These are phyloP conservation scores for Alternaria sp. DNA, from an alignment of 2,329 filamentous ascomycete species.

Conservation along the genomic window DNA sequence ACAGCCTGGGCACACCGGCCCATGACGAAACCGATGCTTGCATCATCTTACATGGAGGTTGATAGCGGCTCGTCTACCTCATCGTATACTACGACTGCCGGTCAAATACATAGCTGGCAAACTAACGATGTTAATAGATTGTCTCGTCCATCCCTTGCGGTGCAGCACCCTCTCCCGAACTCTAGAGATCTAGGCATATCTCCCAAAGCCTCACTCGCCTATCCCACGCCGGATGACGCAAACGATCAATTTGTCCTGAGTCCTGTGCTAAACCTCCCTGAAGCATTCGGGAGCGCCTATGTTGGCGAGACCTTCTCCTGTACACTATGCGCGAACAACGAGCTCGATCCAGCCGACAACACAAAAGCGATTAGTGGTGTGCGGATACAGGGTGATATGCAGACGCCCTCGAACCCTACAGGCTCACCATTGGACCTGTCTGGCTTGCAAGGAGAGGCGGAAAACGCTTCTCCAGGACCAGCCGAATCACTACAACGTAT, in stretches of 20 bases:
- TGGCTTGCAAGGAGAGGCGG: slow-evolving; percentile 54
- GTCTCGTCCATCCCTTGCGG: slow-evolving; percentile 79
- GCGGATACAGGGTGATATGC: slow-evolving; percentile 90
- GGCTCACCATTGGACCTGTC: slow-evolving; percentile 66
- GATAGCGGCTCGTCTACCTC: neutral
- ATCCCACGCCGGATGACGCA: slow-evolving; percentile 62
- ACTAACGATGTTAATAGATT: slow-evolving; percentile 63
- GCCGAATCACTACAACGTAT: slow-evolving; percentile 80
- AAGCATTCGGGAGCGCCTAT: slow-evolving; percentile 92
- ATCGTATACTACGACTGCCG: neutral
- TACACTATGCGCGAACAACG: slow-evolving; percentile 95
- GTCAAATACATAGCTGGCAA: neutral
- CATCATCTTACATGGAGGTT: neutral
- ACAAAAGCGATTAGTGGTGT: slow-evolving; percentile 72
- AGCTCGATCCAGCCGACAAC: slow-evolving; percentile 59
- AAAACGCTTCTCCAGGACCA: slow-evolving; percentile 56
- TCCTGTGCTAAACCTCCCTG: slow-evolving; percentile 79
- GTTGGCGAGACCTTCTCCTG: slow-evolving; percentile 96
- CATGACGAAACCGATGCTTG: neutral
- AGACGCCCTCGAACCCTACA: slow-evolving; percentile 79
- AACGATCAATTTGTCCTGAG: slow-evolving; percentile 64
- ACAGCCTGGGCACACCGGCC: neutral
- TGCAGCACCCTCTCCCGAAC: slow-evolving; percentile 71
- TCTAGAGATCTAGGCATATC: slow-evolving; percentile 61
- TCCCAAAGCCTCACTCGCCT: slow-evolving; percentile 72